Base-by-base conservation (phyloP, 1,139 yeast genomes). In the Yamadazyma sp. region DNA sequence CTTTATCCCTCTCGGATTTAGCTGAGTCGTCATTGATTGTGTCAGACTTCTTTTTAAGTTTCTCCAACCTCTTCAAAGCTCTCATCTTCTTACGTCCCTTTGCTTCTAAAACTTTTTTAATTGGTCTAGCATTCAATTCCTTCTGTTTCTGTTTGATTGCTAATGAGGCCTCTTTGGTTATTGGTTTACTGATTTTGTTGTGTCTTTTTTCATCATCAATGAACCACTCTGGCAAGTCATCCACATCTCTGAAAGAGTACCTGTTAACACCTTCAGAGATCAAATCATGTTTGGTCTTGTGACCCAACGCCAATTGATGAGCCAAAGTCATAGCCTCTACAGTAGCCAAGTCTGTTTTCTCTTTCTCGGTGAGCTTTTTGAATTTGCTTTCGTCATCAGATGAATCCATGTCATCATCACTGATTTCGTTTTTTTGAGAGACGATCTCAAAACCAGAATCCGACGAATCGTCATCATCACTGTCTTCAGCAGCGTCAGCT, bases 281-380 rank as follows among this genome's bases (percentile, higher is more conserved):
- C 45, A 92, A 70, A 53, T 91, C 95, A 53, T 87, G 83, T 61
- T 84, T 89, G 39, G 82, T 79, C 67, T 75, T 86, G 54, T 87
- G 89, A 3, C 97, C 96, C 25, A 88, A 65, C 0, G 98, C 98
- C 36, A 94, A 75, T 63, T 92, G 91, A 59, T 94, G 99, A 0
- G 98, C 98, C 55, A 92, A 71, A 0, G 98, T 92, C 98, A 94
- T 94, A 5, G 97, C 97, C 61, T 89, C 95, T 1, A 87, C 95
- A 2, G 97, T 89, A 17, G 94, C 95, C 47, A 91, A 71, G 47
- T 88, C 96, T 33, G 88, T 79, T 45, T 78, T 83, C 46, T 77
- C 73, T 45, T 77, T 69, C 52, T 83, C 85, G 14, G 68, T 62
- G 15, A 68, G 68, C 29, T 62, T 62, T 15, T 55, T 47, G 40